Conservation (phyloP, 148 eudicot species). For the Camellia japonica region DNA sequence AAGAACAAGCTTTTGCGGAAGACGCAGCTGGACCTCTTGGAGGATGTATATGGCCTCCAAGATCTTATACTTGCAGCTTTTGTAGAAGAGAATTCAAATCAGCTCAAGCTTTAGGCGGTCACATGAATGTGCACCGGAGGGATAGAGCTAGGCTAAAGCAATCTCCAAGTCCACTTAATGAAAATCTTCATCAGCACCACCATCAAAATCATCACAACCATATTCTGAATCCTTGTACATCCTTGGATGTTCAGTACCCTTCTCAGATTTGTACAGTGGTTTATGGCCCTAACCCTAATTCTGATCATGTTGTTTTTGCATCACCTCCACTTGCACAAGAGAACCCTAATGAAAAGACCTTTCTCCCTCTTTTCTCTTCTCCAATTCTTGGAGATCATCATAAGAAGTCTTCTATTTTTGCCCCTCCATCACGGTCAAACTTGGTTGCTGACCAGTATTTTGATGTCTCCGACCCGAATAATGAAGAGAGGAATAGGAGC, state of each 20-base stretch:
- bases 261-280: conserved; percentile 14
- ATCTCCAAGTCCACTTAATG: conserved; percentile 19
- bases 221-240: conserved; percentile 6
- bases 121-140: conserved; percentile 79
- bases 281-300: conserved; percentile 27
- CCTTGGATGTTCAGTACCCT: conserved; percentile 11
- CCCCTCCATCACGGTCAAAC: conserved; percentile 23
- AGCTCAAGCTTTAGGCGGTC: conserved; percentile 86
- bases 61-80: conserved; percentile 70
- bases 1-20: conserved; percentile 75
- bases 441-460: conserved; percentile 14
- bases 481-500: conserved; percentile 14
- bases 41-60: conserved; percentile 78
- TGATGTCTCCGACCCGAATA: conserved; percentile 5
- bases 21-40: conserved; percentile 66
- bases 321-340: conserved; percentile 10
- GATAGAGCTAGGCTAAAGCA: conserved; percentile 66
- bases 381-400: conserved; percentile 5
- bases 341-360: background rate
- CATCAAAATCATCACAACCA: conserved; percentile 18
- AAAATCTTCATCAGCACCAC: conserved; percentile 12
- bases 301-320: conserved; percentile 14
- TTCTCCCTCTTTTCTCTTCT: conserved; percentile 20
- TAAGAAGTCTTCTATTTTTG: background rate
- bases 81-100: conserved; percentile 75